phyloP scores from a whole-genome alignment of 2,329 filamentous ascomycete species.

The Madurella mycetomatis region DNA sequence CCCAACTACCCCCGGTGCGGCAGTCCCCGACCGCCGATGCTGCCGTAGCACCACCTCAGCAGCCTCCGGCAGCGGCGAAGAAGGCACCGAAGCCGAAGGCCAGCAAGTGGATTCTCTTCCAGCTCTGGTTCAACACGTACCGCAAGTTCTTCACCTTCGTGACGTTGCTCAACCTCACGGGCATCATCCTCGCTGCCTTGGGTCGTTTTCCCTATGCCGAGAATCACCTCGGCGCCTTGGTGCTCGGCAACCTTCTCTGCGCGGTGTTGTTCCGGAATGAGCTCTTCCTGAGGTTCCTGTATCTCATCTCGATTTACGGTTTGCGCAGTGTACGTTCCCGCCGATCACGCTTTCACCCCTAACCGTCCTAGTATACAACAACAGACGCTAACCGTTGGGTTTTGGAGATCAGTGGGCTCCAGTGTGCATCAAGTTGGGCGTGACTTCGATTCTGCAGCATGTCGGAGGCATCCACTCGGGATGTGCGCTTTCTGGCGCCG shows the following conservation, averaged over 20 bases:
- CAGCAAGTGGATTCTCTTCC: constrained; percentile 33
- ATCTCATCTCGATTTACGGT: constrained; percentile 36
- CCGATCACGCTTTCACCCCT: neutral
- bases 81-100: constrained; percentile 24
- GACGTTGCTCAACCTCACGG: constrained; percentile 33
- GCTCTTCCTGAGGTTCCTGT: constrained; percentile 35
- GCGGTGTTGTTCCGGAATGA: constrained; percentile 39
- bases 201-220: constrained; percentile 35
- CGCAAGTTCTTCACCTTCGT: constrained; percentile 38
- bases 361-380: neutral
- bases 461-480: constrained; percentile 41
- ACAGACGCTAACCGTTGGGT: constrained; percentile 5
- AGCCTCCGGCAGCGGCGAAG: constrained; percentile 17
- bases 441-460: constrained; percentile 37
- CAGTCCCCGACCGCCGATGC: constrained; percentile 16
- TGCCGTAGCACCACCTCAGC: constrained; percentile 32
- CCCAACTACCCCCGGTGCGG: too few species aligned
- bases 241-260: constrained; percentile 37
- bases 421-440: constrained; percentile 32
- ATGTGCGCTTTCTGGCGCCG: constrained; percentile 37
- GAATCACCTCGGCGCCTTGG: constrained; percentile 36
- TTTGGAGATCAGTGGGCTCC: constrained; percentile 34
- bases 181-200: constrained; percentile 33
- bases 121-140: constrained; percentile 40
- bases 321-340: constrained; percentile 32